These are phyloP conservation scores for Delitschia confertaspora DNA, from an alignment of 495 filamentous ascomycete genomes.

Conservation along the genomic window DNA sequence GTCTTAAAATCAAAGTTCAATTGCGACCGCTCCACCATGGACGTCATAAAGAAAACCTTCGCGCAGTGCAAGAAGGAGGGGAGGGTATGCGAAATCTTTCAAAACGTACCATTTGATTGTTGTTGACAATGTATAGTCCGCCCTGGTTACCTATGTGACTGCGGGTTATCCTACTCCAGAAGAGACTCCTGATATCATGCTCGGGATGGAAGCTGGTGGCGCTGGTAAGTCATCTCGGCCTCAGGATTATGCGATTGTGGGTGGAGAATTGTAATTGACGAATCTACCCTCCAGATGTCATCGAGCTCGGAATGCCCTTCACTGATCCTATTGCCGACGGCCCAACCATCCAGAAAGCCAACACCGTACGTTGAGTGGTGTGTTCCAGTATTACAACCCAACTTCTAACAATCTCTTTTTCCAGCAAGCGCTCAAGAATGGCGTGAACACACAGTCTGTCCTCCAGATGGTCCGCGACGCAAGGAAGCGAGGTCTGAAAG, in stretches of 20 bases:
- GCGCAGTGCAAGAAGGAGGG: constrained; percentile 72
- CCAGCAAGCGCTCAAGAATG: constrained; percentile 67
- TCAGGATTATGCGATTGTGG: constrained; percentile 2
- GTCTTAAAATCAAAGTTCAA: too few species aligned
- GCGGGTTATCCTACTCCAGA: constrained; percentile 83
- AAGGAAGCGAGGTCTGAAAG: constrained; percentile 61
- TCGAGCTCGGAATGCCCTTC: constrained; percentile 86
- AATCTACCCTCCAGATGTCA: constrained; percentile 60
- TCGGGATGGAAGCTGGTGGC: constrained; percentile 87
- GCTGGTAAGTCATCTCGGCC: constrained; percentile 59
- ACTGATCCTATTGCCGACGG: constrained; percentile 97
- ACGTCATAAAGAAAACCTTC: constrained; percentile 78
- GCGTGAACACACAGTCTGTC: constrained; percentile 67
- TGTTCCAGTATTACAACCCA: constrained; percentile 23
- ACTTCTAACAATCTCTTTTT: constrained; percentile 5
- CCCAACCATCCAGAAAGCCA: constrained; percentile 74
- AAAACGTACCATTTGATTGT: background rate
- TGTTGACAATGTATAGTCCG: constrained; percentile 41
- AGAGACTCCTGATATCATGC: constrained; percentile 70
- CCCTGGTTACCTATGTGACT: constrained; percentile 92
- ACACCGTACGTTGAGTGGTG: constrained; percentile 28
- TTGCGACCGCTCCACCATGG: constrained; percentile 44
- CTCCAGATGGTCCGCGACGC: constrained; percentile 74
- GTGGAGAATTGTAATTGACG: too few species aligned
- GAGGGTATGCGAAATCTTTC: constrained; percentile 40